Base-by-base conservation (phyloP, 805 yeast species). In the Pichia scutulata region DNA sequence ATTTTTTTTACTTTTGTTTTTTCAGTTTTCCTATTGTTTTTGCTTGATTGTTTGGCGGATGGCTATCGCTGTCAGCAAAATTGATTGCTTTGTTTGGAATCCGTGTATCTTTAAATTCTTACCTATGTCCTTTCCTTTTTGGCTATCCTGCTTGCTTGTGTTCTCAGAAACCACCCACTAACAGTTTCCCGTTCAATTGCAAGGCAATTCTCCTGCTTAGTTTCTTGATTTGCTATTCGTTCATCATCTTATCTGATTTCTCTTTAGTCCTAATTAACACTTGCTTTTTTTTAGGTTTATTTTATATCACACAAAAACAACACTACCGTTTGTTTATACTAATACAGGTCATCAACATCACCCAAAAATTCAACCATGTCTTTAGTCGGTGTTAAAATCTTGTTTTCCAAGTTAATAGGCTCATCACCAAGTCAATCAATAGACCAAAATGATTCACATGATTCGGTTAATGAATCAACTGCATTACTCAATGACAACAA, bases 1-100 rank as follows among this genome's bases (percentile, higher is more conserved):
- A 8, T 36, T 36, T 18, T 18, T 36, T 18, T 36, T 36, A 14
- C 77, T 72, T 60, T 74, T n/a, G n/a, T n/a, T 77, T 26, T 28
- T 28, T 13, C n/a, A 13, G n/a, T 28, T 28, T 28, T 28, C 33
- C 12, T 28, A 28, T 28, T 28, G 33, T 28, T 28, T 3, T 28
- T 4, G n/a, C n/a, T 28, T 10, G 9, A 28, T 28, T 28, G 33
- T 28, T 28, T 9, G 12, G 33, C 14, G 33, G 33, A 28, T 28
- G 33, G n/a, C n/a, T 28, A 12, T 28, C n/a, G 16, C 16, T 28
- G 33, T 28, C 16, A 28, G 33, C 5, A 16, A 28, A 5, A 8
- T 13, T 28, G n/a, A 28, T 28, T 28, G 33, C n/a, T 13, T 28
- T 28, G 33, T 28, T 28, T 28, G 33, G 33, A 28, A 2, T 28